Conservation (phyloP, 345 rosid species). For the Sisymbrium altissimum region DNA sequence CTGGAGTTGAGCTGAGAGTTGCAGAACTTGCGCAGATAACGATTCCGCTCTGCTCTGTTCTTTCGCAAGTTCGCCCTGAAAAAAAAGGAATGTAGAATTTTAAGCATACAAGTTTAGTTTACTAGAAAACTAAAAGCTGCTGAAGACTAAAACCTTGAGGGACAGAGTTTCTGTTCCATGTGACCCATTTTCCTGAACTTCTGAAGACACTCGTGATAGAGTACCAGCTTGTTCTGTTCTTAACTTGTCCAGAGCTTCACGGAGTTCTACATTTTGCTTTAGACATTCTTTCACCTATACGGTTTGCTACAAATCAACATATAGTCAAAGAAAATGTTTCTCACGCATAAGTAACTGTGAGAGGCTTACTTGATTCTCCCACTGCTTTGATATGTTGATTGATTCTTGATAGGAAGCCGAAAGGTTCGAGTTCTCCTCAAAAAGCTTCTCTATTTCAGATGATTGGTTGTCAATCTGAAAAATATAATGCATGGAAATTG, state of each 20-base stretch:
- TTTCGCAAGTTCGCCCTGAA: constrained; percentile 74
- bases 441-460: constrained; percentile 90
- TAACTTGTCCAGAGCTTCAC: constrained; percentile 56
- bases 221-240: constrained; percentile 62
- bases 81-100: neutral
- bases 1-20: constrained; percentile 73
- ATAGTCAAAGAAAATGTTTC: neutral
- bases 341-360: constrained; percentile 33
- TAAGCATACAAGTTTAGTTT: neutral
- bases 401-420: constrained; percentile 73
- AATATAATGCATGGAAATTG: constrained; percentile 2
- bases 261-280: constrained; percentile 84
- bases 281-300: constrained; percentile 83
- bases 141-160: constrained; percentile 57
- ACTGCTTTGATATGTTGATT: constrained; percentile 50
- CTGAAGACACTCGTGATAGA: constrained; percentile 27
- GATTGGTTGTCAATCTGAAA: constrained; percentile 92
- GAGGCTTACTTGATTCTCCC: constrained; percentile 77
- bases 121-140: neutral
- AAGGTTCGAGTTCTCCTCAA: constrained; percentile 81
- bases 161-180: constrained; percentile 47
- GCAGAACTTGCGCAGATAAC: constrained; percentile 79
- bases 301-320: neutral
- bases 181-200: constrained; percentile 32
- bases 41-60: constrained; percentile 87